phyloP scores from a whole-genome alignment of 176 grass and related monocot genomes.

The Rhynchospora tenuis region DNA sequence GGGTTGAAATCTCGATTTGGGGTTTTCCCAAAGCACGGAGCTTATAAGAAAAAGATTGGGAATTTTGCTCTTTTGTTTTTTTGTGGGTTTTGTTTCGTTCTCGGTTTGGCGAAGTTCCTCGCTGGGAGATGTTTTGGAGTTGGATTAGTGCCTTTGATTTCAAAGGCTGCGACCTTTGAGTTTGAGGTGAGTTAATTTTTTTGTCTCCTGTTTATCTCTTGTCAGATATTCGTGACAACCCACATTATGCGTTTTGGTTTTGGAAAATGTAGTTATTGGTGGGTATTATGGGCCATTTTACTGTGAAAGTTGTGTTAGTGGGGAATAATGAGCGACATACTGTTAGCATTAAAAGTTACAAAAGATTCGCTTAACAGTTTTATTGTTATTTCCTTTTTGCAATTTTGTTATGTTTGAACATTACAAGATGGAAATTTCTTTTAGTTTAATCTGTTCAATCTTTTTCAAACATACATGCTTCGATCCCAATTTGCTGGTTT shows the following conservation, averaged over 20 bases:
- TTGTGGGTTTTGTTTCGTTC: constrained; percentile 65
- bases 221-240: background rate
- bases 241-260: background rate
- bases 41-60: constrained; percentile 49
- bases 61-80: constrained; percentile 82
- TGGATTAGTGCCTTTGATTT: constrained; percentile 26
- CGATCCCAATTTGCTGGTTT: background rate
- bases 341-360: background rate
- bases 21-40: constrained; percentile 10
- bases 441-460: background rate
- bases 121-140: constrained; percentile 47
- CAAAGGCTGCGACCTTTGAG: constrained; percentile 30
- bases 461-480: background rate
- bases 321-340: background rate
- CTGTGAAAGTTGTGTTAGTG: background rate
- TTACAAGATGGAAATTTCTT: background rate
- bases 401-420: background rate
- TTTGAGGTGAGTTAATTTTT: constrained; percentile 3
- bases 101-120: constrained; percentile 68
- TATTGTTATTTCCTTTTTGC: background rate
- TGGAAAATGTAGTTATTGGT: background rate
- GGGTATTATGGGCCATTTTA: background rate
- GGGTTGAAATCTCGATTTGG: constrained; percentile 6
- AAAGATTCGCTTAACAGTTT: background rate
- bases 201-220: background rate